Evolutionary conservation across 768 basidiomycete genomes (phyloP).

Genomic region (Lentinula sp.): DNA sequence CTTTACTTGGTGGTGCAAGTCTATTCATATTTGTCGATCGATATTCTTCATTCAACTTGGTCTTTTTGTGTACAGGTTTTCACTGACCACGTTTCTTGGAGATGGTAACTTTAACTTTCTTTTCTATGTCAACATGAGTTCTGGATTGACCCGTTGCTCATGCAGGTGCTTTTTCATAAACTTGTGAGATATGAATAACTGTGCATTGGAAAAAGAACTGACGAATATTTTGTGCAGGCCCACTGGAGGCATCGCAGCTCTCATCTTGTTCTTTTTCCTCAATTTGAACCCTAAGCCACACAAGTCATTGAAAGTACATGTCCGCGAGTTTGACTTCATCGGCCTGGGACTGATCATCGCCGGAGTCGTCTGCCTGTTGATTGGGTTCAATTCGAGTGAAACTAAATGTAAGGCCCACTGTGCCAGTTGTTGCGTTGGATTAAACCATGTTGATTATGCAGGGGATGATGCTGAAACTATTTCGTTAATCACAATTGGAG

Average conservation of each 20-base stretch:
- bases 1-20: constrained; percentile 77
- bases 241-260: constrained; percentile 60
- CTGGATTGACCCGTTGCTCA: not conserved
- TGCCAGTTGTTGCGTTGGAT: too few species aligned
- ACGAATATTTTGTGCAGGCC: constrained; percentile 37
- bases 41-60: not conserved
- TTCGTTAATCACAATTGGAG: constrained; percentile 53
- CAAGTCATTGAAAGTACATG: constrained; percentile 50
- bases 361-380: constrained; percentile 61
- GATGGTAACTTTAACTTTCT: constrained; percentile 39
- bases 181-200: constrained; percentile 29
- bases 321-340: constrained; percentile 65
- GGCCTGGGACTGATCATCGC: constrained; percentile 58
- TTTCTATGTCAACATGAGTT: not conserved
- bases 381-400: constrained; percentile 72
- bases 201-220: not conserved
- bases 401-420: constrained; percentile 34
- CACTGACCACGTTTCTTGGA: constrained; percentile 71
- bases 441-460: not conserved
- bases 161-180: constrained; percentile 32
- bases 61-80: constrained; percentile 38
- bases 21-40: not conserved
- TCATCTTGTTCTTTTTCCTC: constrained; percentile 64
- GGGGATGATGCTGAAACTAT: constrained; percentile 53
- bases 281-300: constrained; percentile 73